Base-by-base conservation (phyloP, 768 basidiomycete species). In the Clitopilus hobsonii region DNA sequence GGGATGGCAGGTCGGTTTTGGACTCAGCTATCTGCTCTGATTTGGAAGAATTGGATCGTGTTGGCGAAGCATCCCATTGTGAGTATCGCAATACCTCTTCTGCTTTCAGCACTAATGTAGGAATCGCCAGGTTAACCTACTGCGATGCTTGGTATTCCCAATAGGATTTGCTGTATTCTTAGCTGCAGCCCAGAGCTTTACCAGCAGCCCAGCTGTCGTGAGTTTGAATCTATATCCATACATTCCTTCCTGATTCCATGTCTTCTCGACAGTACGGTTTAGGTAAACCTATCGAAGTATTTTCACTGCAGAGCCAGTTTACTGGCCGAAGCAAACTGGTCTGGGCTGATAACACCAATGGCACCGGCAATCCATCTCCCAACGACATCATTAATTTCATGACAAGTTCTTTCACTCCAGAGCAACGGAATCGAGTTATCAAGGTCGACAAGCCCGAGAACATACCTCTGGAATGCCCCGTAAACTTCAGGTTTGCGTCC, bases 31-130 rank as follows among this genome's bases (percentile, higher is more conserved):
- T 57, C 60, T 1, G 77, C 74, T 0, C 63, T 83, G n/a, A 72
- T 75, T 54, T 71, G 75, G 71, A 83, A 83, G 71, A 84, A 84
- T 52, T 81, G 77, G 79, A 82, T 83, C 22, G 69, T 83, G 4
- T 64, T 84, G 13, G 76, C 73, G 29, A 81, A 76, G 58, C 79
- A 83, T 67, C 73, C 78, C 30, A 57, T 80, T 58, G 80, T 82
- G 54, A 57, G 80, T 71, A 25, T 14, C n/a, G 13, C 32, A n/a
- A n/a, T n/a, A 36, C 32, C 13, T n/a, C 32, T 36, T 36, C 32
- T 14, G 32, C 32, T 36, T 4, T n/a, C n/a, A n/a, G n/a, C n/a
- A n/a, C n/a, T n/a, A n/a, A n/a, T n/a, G n/a, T 22, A 24, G 16
- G 25, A n/a, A n/a, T n/a, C n/a, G n/a, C 13, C 32, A 83, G 82